Conservation (phyloP, 495 filamentous ascomycete species). For the Alectoria sarmentosa region DNA sequence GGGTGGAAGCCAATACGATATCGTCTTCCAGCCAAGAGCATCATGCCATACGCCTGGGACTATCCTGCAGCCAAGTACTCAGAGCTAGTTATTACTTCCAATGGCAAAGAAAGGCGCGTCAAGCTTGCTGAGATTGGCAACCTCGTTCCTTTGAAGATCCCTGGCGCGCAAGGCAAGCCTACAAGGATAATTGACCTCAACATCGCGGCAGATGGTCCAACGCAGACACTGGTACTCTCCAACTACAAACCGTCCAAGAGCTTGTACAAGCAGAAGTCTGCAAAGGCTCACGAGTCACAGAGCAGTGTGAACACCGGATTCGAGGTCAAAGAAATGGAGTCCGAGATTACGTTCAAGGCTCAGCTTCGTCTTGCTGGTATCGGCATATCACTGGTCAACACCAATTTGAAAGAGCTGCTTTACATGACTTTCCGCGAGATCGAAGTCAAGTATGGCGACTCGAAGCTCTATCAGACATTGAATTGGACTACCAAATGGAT, state of each 20-base stretch:
- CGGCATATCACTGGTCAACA: conserved; percentile 89
- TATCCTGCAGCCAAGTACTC: conserved; percentile 96
- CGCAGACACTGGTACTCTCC: conserved; percentile 87
- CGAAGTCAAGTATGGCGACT: conserved; percentile 84
- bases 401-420: conserved; percentile 82
- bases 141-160: conserved; percentile 78
- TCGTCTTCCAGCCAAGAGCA: conserved; percentile 86
- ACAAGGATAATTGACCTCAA: conserved; percentile 92
- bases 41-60: conserved; percentile 99
- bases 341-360: conserved; percentile 78
- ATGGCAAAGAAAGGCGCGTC: conserved; percentile 78
- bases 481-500: conserved; percentile 94
- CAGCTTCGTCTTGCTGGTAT: conserved; percentile 83
- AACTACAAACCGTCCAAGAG: conserved; percentile 93
- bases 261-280: conserved; percentile 78
- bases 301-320: conserved; percentile 63
- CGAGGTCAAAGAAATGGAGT: conserved; percentile 87
- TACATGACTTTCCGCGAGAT: conserved; percentile 94
- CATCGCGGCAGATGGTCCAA: conserved; percentile 88
- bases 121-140: conserved; percentile 96
- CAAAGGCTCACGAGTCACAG: conserved; percentile 42
- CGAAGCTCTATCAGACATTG: conserved; percentile 83
- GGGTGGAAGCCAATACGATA: conserved; percentile 89
- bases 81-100: conserved; percentile 74
- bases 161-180: conserved; percentile 48